Evolutionary conservation across 108 stramenopile species (phyloP), one percentile per base, ranked within the genome.

Genomic region (Stephanodiscus triporus): DNA sequence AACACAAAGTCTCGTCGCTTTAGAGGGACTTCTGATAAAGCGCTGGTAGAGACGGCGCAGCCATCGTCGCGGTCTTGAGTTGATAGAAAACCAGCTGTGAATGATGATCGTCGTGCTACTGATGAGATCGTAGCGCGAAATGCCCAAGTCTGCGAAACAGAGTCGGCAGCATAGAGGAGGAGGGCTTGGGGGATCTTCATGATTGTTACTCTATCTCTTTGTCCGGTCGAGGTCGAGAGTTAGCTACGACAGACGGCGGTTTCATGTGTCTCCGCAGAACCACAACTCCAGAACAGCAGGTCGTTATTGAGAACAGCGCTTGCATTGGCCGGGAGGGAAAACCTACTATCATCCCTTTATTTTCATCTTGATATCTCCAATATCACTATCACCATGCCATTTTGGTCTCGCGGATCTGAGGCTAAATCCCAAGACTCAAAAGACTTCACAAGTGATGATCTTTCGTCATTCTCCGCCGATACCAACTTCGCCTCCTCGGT

Each of bases 351-450:
- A 29, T 26, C 2, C 26, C 24, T 11, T 56, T 24, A 29, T 29
- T 24, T 24, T 2, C 9, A 4, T 24, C 55, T 29, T 56, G 22
- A 42, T 42, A 34, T 56, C 23, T 42, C 40, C 42, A 58, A 9
- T 54, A 45, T 9, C 26, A 47, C 16, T 24, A 50, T 62, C 24
- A 77, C 6, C 13, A 80, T 80, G 79, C 79, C 79, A n/a, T 80
- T 80, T 69, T 80, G 79, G 79, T 76, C 74, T 26, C 73, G 78
- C 58, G 66, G 73, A 55, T 29, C 38, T 22, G 67, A 60, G 17
- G 29, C 48, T 23, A 65, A 65, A 43, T 45, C 73, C 45, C 74
- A 61, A 70, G 40, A 70, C 30, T 62, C 74, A 26, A 69, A 70
- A 59, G 48, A 62, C 32, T 78, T 72, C 43, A 38, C 68, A 13